Evolutionary conservation across 805 yeast species (phyloP).

Genomic region (Yarrowia sp.): DNA sequence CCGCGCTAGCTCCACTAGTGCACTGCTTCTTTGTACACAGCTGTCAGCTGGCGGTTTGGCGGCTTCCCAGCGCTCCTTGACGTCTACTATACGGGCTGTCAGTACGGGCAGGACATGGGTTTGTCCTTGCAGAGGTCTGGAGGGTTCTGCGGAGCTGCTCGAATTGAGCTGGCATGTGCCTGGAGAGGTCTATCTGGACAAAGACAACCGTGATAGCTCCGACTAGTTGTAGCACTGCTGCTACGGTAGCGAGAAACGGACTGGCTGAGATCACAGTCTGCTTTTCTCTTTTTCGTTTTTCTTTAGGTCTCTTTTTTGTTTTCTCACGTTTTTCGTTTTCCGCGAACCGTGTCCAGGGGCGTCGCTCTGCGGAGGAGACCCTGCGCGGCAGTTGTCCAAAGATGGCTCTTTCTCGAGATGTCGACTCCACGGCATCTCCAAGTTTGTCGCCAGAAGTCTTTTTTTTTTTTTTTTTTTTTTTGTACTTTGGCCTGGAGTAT

Average conservation of each 20-base stretch:
- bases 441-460: no score
- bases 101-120: no score
- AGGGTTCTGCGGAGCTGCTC: no score
- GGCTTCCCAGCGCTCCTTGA: neutral
- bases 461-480: neutral
- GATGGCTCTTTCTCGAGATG: no score
- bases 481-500: no score
- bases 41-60: neutral
- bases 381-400: no score
- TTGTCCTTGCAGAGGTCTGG: no score
- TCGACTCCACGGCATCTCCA: no score
- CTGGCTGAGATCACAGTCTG: neutral
- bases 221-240: neutral
- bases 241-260: neutral
- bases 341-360: no score
- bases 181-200: no score
- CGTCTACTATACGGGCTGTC: neutral
- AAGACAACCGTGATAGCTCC: constrained; percentile 8
- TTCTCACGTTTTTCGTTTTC: neutral
- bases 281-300: neutral
- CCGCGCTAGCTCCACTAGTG: neutral
- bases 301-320: neutral
- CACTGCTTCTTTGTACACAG: neutral
- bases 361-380: no score
- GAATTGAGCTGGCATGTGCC: no score